phyloP scores from a whole-genome alignment of 305 asterid genomes.

The Fraxinus xanthoxyloides region DNA sequence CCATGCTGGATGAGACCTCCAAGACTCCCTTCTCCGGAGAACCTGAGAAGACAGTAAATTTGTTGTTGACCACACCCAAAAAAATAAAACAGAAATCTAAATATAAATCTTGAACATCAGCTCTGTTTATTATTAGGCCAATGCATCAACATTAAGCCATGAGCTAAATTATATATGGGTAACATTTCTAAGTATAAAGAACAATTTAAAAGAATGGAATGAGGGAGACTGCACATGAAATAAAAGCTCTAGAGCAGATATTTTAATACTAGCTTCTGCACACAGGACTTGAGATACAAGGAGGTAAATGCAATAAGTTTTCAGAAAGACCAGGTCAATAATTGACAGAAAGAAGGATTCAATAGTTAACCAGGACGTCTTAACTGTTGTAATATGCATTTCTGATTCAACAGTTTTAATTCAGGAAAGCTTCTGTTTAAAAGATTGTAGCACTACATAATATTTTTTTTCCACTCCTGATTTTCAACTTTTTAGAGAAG shows the following conservation, averaged over 20 bases:
- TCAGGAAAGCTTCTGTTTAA: not conserved
- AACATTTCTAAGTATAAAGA: not conserved
- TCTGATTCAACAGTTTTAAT: not conserved
- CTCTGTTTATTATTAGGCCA: not conserved
- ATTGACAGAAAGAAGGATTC: not conserved
- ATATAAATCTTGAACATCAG: not conserved
- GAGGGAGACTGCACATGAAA: not conserved
- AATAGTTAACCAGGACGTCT: not conserved
- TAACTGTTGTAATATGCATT: not conserved
- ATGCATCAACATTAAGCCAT: not conserved
- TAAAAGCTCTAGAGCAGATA: not conserved
- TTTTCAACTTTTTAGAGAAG: not conserved
- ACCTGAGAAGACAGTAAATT: conserved; percentile 24
- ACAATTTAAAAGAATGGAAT: not conserved
- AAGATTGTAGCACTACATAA: not conserved
- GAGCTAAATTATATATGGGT: not conserved
- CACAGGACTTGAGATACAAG: not conserved
- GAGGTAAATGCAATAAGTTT: not conserved
- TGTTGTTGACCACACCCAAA: conserved; percentile 1
- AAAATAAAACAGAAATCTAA: not conserved
- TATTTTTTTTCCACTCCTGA: not conserved
- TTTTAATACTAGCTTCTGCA: not conserved
- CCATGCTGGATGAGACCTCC: conserved; percentile 10
- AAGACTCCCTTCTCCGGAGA: conserved; percentile 23
- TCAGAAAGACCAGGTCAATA: not conserved